These are phyloP conservation scores for Phytophthora fragariae DNA, from an alignment of 352 stramenopile genomes.

Conservation along the genomic window DNA sequence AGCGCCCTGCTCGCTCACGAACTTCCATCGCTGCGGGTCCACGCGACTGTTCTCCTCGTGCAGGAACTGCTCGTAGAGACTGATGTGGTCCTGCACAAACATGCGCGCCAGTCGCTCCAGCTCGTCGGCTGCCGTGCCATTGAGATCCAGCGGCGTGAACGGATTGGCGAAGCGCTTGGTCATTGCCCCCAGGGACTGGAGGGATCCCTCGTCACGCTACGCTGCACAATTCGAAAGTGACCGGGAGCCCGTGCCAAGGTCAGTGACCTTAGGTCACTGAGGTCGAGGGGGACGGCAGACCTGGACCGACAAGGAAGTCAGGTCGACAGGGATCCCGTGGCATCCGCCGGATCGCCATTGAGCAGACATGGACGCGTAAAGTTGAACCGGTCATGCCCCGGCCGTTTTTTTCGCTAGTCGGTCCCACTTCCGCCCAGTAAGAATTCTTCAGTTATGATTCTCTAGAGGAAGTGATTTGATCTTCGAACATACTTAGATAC, in stretches of 20 bases:
- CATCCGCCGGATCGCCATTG: background rate
- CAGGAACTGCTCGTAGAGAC: constrained; percentile 53
- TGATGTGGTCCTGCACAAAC: constrained; percentile 52
- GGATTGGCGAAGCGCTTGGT: constrained; percentile 53
- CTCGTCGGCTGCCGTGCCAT: constrained; percentile 30
- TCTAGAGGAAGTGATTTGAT: background rate
- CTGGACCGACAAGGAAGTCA: constrained; percentile 4
- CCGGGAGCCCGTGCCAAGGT: background rate
- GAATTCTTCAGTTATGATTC: background rate
- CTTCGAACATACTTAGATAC: too few species aligned
- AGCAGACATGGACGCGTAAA: constrained; percentile 21
- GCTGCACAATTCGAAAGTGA: constrained; percentile 18
- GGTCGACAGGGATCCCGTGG: constrained; percentile 12
- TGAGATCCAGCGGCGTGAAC: constrained; percentile 47
- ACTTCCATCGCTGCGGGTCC: constrained; percentile 47
- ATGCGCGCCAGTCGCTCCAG: constrained; percentile 41
- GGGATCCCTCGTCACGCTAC: background rate
- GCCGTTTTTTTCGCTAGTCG: constrained; percentile 28
- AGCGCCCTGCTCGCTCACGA: constrained; percentile 48
- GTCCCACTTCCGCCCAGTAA: background rate
- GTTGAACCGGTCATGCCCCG: constrained; percentile 1
- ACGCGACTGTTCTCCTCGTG: constrained; percentile 42
- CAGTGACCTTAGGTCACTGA: too few species aligned
- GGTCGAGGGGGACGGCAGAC: background rate
- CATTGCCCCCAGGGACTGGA: constrained; percentile 13